Conservation (phyloP, 2,329 filamentous ascomycete genomes). For the Xylariaceae sp. region DNA sequence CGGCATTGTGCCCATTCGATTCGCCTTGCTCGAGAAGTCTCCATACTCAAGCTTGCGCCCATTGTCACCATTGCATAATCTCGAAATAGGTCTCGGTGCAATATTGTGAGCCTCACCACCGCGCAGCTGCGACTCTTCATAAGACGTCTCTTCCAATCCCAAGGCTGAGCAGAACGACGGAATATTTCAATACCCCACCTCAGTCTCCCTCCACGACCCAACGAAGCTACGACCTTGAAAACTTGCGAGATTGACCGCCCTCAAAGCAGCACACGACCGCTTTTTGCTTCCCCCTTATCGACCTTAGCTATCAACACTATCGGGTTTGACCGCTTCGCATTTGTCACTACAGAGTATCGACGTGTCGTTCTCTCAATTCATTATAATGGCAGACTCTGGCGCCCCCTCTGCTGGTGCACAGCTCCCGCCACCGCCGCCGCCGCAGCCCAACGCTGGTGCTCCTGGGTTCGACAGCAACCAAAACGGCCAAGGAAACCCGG, state of each 20-base stretch:
- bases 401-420: slow-evolving; percentile 67
- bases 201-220: slow-evolving; percentile 30
- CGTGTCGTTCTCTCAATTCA: slow-evolving; percentile 9
- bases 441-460: slow-evolving; percentile 71
- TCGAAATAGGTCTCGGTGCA: slow-evolving; percentile 24
- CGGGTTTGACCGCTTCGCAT: slow-evolving; percentile 7
- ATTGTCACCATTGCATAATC: slow-evolving; percentile 31
- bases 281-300: slow-evolving; percentile 27
- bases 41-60: slow-evolving; percentile 30
- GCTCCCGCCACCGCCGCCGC: slow-evolving; percentile 74
- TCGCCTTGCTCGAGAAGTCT: slow-evolving; percentile 31
- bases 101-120: slow-evolving; percentile 29
- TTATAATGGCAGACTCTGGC: slow-evolving; percentile 79
- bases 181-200: slow-evolving; percentile 36
- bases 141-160: background rate
- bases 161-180: slow-evolving; percentile 19
- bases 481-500: slow-evolving; percentile 71
- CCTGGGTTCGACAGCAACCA: slow-evolving; percentile 81
- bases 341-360: slow-evolving; percentile 2
- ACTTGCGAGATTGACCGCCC: slow-evolving; percentile 25
- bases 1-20: slow-evolving; percentile 33
- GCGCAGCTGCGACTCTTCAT: slow-evolving; percentile 19
- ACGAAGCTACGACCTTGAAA: slow-evolving; percentile 37
- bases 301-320: slow-evolving; percentile 13
- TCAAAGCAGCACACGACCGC: slow-evolving; percentile 22